Conservation (phyloP, 2,329 filamentous ascomycete species). For the Colletotrichum cuscutae region DNA sequence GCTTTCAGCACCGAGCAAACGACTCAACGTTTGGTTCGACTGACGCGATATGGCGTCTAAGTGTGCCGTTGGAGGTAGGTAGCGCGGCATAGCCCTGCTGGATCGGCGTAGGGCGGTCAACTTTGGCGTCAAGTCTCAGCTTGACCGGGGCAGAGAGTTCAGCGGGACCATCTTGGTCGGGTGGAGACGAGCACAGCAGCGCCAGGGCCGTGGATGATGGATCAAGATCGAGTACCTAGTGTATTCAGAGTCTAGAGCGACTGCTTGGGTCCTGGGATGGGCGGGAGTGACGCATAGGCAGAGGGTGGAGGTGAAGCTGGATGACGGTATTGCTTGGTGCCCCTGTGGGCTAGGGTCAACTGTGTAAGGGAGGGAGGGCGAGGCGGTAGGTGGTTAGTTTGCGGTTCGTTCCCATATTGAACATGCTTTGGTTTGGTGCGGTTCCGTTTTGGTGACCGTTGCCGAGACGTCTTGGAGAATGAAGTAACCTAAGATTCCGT, state of each 20-base stretch:
- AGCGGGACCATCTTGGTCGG: background rate
- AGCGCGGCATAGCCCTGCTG: slow-evolving; percentile 12
- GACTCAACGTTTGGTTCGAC: background rate
- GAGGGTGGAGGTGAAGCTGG: background rate
- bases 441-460: slow-evolving; percentile 1
- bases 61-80: background rate
- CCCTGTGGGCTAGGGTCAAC: background rate
- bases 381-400: background rate
- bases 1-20: background rate
- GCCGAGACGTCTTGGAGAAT: background rate
- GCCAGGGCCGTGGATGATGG: background rate
- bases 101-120: background rate
- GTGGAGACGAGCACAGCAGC: background rate
- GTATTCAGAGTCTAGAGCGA: background rate
- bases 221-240: background rate
- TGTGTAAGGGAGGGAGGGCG: background rate
- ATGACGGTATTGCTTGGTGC: background rate
- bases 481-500: background rate
- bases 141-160: slow-evolving; percentile 8
- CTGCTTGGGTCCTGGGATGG: background rate
- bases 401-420: background rate
- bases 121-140: slow-evolving; percentile 14
- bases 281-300: background rate
- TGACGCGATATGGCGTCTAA: background rate
- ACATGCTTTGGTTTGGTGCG: background rate